phyloP scores from a whole-genome alignment of 805 yeast genomes.

The Suhomyces canberraensis region DNA sequence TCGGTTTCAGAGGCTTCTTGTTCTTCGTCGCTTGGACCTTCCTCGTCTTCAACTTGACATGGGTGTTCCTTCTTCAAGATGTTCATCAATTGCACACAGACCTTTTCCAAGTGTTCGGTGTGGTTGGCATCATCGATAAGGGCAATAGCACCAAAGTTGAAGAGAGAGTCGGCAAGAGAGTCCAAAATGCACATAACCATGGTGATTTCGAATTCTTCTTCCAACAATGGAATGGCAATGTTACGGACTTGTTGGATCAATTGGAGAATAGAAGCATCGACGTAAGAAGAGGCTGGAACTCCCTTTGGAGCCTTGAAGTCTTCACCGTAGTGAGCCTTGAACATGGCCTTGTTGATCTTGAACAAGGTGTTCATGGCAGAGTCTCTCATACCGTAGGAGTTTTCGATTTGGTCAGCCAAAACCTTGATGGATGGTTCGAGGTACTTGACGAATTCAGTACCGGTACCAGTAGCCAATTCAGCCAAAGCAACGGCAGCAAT shows the following conservation, averaged over 20 bases:
- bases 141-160: slow-evolving; percentile 70
- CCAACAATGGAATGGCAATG: slow-evolving; percentile 58
- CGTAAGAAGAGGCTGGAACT: slow-evolving; percentile 57
- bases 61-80: slow-evolving; percentile 80
- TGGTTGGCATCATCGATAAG: slow-evolving; percentile 59
- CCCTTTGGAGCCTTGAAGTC: slow-evolving; percentile 56
- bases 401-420: slow-evolving; percentile 69
- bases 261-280: slow-evolving; percentile 53
- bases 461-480: slow-evolving; percentile 86
- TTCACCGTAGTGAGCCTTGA: slow-evolving; percentile 49
- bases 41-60: slow-evolving; percentile 73
- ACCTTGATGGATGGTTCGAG: slow-evolving; percentile 66
- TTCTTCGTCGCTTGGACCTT: slow-evolving; percentile 58
- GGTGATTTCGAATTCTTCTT: slow-evolving; percentile 78
- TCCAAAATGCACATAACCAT: slow-evolving; percentile 81
- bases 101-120: slow-evolving; percentile 51
- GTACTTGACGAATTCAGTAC: slow-evolving; percentile 72
- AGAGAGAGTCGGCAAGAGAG: slow-evolving; percentile 63
- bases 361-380: slow-evolving; percentile 80
- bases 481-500: slow-evolving; percentile 88
- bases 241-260: slow-evolving; percentile 67
- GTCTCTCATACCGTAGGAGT: slow-evolving; percentile 88
- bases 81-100: slow-evolving; percentile 69
- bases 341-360: slow-evolving; percentile 75
- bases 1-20: slow-evolving; percentile 44